Conservation (phyloP, 2,329 filamentous ascomycete species). For the Aspergillus alliaceus region DNA sequence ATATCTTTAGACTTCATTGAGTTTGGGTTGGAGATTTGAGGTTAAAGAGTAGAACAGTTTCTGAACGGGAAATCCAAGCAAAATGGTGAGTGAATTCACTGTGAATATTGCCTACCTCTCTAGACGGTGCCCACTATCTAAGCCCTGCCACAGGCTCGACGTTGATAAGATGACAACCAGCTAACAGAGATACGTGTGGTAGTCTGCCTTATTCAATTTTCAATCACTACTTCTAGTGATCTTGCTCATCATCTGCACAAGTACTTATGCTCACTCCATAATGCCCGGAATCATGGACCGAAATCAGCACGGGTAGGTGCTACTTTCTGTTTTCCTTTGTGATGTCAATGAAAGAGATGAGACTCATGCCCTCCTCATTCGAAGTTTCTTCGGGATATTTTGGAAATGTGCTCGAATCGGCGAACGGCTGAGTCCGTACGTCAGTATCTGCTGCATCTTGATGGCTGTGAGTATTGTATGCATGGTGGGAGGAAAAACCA, state of each 20-base stretch:
- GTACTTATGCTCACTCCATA: constrained; percentile 87
- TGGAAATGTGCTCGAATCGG: constrained; percentile 96
- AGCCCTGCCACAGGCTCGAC: too few relatives aligned
- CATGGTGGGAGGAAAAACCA: not conserved
- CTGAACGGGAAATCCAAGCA: constrained; percentile 2
- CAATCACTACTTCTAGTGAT: constrained; percentile 93
- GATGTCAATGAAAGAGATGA: not conserved
- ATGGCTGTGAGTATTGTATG: constrained; percentile 76
- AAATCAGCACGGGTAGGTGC: constrained; percentile 80
- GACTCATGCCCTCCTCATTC: not conserved
- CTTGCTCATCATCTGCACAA: constrained; percentile 93
- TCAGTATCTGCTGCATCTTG: constrained; percentile 86
- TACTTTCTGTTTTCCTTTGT: not conserved
- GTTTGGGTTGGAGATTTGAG: not conserved
- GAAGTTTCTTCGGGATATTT: constrained; percentile 77
- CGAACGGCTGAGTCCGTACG: constrained; percentile 90
- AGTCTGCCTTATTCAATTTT: constrained; percentile 99
- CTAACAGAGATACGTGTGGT: constrained; percentile 6
- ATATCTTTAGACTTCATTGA: not conserved
- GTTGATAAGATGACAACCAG: not conserved
- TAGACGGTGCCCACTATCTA: too few relatives aligned
- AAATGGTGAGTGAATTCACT: constrained; percentile 30
- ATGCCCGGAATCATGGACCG: constrained; percentile 87
- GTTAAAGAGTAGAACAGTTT: not conserved
- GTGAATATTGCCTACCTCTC: not conserved